These are phyloP conservation scores for Lathyrus oleraceus DNA, from an alignment of 306 rosid genomes.

Conservation along the genomic window DNA sequence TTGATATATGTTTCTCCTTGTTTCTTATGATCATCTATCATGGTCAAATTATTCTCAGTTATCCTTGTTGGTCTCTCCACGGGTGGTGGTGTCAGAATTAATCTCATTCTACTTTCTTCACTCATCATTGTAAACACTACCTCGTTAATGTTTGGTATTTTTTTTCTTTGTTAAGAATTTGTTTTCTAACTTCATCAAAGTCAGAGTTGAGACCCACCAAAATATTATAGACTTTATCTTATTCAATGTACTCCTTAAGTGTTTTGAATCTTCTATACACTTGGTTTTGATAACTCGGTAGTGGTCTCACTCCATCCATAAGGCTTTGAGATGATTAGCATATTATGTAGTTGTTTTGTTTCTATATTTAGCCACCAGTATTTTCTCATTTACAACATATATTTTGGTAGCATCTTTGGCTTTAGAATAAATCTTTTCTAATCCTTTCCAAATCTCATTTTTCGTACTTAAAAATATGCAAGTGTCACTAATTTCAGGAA, in stretches of 20 bases:
- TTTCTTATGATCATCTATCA: not conserved
- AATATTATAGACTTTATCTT: not conserved
- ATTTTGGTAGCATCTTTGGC: slow-evolving; percentile 4
- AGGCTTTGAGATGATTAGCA: not conserved
- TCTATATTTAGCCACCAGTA: not conserved
- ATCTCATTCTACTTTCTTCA: not conserved
- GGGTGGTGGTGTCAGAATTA: not conserved
- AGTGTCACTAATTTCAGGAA: not conserved
- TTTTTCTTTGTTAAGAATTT: not conserved
- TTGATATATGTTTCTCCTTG: no score
- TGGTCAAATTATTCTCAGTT: not conserved
- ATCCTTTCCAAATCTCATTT: not conserved
- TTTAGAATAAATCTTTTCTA: not conserved
- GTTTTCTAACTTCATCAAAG: not conserved
- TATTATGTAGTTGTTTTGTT: not conserved
- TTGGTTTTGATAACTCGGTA: not conserved
- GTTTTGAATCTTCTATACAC: not conserved
- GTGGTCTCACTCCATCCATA: not conserved
- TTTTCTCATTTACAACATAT: slow-evolving; percentile 16
- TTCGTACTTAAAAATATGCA: not conserved
- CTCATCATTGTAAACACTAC: no score
- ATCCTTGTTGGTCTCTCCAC: not conserved
- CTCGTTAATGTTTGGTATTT: no score
- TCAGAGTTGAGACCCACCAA: not conserved
- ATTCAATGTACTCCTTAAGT: not conserved